These are phyloP conservation scores for Nemania sp. DNA, from an alignment of 2,329 filamentous ascomycete species.

Conservation along the genomic window DNA sequence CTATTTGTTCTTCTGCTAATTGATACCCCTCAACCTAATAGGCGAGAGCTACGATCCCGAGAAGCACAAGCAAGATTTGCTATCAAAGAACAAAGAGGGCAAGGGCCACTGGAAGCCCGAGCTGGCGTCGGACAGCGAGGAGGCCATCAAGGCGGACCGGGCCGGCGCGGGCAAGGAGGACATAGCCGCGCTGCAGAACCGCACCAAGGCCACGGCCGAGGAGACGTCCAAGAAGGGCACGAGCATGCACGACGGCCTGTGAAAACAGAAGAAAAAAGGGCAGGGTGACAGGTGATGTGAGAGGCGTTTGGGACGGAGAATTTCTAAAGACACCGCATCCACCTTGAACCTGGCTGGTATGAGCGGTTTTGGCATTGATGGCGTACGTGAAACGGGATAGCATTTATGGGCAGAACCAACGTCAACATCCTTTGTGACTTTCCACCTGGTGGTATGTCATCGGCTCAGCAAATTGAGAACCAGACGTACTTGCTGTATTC, in stretches of 20 bases:
- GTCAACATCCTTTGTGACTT: no score
- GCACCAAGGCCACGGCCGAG: constrained; percentile 58
- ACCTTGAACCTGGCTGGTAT: background rate
- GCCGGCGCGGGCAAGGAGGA: constrained; percentile 37
- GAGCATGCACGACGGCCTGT: constrained; percentile 51
- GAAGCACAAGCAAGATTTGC: constrained; percentile 62
- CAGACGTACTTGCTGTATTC: background rate
- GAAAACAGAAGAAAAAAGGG: constrained; percentile 18
- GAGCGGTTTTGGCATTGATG: background rate
- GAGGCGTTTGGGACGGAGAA: background rate
- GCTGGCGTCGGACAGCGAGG: constrained; percentile 78
- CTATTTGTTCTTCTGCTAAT: constrained; percentile 27
- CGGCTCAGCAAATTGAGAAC: background rate
- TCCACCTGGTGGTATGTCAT: background rate
- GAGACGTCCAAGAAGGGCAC: constrained; percentile 52
- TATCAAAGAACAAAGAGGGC: constrained; percentile 70
- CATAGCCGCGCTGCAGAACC: constrained; percentile 57
- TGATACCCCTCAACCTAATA: constrained; percentile 31
- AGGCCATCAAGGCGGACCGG: constrained; percentile 71
- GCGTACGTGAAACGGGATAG: background rate
- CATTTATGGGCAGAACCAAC: no score
- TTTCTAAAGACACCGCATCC: background rate
- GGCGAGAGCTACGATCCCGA: constrained; percentile 49
- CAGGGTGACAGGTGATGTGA: background rate
- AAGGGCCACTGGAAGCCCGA: constrained; percentile 76